A percentile compares a stretch with the other conserved stretches of the same genome.
Conservation (phyloP, 164 flowering plant species). For the Houttuynia cordata region DNA sequence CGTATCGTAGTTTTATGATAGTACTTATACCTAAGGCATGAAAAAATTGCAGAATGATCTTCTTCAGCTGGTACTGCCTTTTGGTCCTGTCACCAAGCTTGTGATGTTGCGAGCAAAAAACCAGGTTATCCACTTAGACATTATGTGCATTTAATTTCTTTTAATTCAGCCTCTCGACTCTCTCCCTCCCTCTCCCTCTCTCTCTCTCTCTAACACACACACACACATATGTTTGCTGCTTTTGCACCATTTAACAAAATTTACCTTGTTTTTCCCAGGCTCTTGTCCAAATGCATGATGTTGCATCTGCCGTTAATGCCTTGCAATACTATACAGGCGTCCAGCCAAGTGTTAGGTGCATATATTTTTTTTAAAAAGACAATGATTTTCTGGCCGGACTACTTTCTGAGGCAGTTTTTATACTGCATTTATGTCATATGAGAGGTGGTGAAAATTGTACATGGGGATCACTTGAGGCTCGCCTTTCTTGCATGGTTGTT, state of each 20-base stretch:
- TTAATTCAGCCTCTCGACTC: no score
- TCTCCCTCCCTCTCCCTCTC: no score
- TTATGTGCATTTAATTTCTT: background rate
- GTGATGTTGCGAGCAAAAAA: conserved; percentile 97
- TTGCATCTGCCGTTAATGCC: conserved; percentile 65
- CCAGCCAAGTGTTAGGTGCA: conserved; percentile 79
- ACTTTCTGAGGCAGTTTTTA: no score
- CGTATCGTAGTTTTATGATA: no score
- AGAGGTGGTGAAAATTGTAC: no score
- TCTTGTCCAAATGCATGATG: conserved; percentile 92
- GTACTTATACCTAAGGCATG: background rate
- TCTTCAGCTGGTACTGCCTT: conserved; percentile 88
- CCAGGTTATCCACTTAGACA: conserved; percentile 42
- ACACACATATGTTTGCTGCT: no score
- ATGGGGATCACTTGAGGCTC: no score
- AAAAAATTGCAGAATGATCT: conserved; percentile 62
- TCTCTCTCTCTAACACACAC: no score
- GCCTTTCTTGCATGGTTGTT: conserved; percentile 30
- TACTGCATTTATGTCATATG: no score
- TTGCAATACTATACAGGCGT: conserved; percentile 67
- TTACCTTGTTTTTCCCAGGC: conserved; percentile 37
- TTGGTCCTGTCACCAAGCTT: conserved; percentile 78
- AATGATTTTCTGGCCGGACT: no score
- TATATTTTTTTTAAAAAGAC: background rate
- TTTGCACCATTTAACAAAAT: background rate